phyloP scores from a whole-genome alignment of 257 asterid genomes.

The Przewalskia tangutica region DNA sequence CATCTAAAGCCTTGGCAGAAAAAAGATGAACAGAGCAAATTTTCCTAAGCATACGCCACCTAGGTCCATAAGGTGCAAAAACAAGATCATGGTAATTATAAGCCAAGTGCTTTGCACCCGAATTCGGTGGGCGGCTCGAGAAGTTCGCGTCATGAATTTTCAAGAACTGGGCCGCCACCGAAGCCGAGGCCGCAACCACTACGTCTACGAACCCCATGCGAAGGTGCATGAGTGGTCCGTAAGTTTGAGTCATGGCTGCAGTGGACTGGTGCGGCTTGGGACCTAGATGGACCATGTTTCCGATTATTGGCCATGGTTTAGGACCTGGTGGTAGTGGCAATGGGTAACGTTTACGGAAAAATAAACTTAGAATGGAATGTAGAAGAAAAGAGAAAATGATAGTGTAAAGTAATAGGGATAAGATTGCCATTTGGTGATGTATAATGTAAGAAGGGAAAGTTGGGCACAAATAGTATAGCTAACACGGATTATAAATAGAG shows the following conservation, averaged over 20 bases:
- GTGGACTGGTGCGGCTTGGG: constrained; percentile 67
- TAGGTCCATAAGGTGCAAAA: constrained; percentile 88
- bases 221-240: constrained; percentile 81
- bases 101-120: constrained; percentile 78
- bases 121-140: constrained; percentile 71
- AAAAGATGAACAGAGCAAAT: constrained; percentile 66
- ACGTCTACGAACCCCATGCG: constrained; percentile 67
- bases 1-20: constrained; percentile 74
- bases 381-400: constrained; percentile 6
- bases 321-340: constrained; percentile 75
- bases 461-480: not conserved
- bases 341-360: not conserved
- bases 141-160: constrained; percentile 67
- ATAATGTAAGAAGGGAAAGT: not conserved
- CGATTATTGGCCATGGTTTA: constrained; percentile 82
- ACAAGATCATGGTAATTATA: constrained; percentile 81
- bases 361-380: constrained; percentile 2
- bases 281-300: constrained; percentile 71
- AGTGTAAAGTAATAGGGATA: constrained; percentile 6
- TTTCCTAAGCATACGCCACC: constrained; percentile 81
- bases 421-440: not conserved
- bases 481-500: not conserved
- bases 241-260: constrained; percentile 54
- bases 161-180: constrained; percentile 67
- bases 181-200: constrained; percentile 73